These are phyloP conservation scores for Cinnamomum chago DNA, from an alignment of 164 flowering plant genomes.

Conservation along the genomic window DNA sequence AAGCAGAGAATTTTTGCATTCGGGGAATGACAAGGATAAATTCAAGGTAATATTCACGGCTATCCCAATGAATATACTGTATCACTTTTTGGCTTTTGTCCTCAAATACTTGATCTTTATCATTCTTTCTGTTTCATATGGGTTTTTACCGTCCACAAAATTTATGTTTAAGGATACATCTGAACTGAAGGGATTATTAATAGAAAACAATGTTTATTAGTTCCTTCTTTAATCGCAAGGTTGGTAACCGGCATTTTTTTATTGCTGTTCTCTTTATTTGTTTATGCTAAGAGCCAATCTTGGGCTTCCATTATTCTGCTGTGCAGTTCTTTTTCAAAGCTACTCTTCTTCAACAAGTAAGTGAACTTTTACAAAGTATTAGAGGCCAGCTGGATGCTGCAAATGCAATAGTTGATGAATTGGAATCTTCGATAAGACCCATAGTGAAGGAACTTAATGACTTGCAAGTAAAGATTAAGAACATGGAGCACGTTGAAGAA, in stretches of 20 bases:
- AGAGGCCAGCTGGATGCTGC: constrained; percentile 40
- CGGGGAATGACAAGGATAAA: constrained; percentile 92
- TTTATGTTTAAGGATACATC: background rate
- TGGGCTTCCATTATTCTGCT: background rate
- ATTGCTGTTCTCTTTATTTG: background rate
- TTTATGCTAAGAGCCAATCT: background rate
- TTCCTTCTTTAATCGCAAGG: too few relatives aligned
- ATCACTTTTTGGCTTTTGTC: background rate
- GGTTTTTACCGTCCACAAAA: too few relatives aligned
- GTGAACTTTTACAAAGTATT: constrained; percentile 56
- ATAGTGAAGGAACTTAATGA: constrained; percentile 59
- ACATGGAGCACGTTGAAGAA: constrained; percentile 85
- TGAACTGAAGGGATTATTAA: background rate
- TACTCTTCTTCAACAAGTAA: constrained; percentile 88
- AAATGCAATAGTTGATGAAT: constrained; percentile 43
- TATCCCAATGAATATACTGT: background rate
- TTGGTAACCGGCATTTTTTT: too few relatives aligned
- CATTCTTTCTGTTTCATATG: background rate
- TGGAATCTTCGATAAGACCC: constrained; percentile 68
- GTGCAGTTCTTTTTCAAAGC: constrained; percentile 93
- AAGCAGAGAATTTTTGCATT: constrained; percentile 96
- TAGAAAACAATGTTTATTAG: background rate
- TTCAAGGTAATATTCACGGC: constrained; percentile 57
- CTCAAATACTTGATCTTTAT: background rate
- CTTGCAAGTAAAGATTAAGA: constrained; percentile 68